Evolutionary conservation across 768 basidiomycete species (phyloP).

Genomic region (Pleurotus platypus): DNA sequence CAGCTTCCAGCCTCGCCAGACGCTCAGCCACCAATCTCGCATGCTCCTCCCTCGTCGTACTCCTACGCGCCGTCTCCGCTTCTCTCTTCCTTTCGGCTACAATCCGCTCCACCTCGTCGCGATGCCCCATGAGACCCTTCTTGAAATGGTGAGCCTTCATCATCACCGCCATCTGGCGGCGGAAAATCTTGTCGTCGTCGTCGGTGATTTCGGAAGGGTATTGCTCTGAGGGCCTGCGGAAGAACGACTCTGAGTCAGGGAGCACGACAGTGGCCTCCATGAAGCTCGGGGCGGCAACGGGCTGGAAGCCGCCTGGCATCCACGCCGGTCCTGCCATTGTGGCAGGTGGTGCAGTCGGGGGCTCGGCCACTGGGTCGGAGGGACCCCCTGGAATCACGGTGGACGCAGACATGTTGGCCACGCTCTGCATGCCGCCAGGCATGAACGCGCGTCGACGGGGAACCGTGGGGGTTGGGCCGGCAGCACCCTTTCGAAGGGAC

Average conservation of each 20-base stretch:
- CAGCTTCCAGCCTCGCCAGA: background rate
- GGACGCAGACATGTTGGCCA: background rate
- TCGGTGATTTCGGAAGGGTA: background rate
- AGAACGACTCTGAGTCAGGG: background rate
- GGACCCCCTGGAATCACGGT: background rate
- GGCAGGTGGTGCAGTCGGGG: no score
- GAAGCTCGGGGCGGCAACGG: background rate
- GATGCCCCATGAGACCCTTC: background rate
- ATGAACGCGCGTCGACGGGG: background rate
- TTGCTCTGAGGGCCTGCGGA: no score
- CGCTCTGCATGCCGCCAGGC: background rate
- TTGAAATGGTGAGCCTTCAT: background rate
- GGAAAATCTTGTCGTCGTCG: conserved; percentile 3
- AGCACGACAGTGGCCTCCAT: background rate
- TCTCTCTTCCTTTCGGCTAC: background rate
- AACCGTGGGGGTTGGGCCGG: background rate
- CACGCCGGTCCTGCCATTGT: background rate
- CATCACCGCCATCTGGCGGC: background rate
- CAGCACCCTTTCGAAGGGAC: background rate
- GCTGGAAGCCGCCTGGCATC: conserved; percentile 3
- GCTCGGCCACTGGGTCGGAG: no score
- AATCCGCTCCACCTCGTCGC: background rate
- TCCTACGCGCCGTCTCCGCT: background rate
- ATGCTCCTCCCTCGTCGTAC: no score
- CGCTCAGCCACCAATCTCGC: no score